phyloP scores from a whole-genome alignment of 768 basidiomycete species.

The Phylloporus rhodoxanthus region DNA sequence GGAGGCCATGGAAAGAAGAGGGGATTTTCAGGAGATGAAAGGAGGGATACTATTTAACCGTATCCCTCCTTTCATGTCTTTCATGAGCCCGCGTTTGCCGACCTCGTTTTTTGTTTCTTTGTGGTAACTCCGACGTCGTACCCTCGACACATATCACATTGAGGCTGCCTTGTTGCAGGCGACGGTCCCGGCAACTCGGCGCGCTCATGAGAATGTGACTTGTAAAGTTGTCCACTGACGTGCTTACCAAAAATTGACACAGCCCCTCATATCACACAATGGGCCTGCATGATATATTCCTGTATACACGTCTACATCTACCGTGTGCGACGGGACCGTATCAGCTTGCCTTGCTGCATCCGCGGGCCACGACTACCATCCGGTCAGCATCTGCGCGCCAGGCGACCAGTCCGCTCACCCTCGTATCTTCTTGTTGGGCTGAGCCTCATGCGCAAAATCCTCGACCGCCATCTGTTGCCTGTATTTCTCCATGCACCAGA shows the following conservation, averaged over 20 bases:
- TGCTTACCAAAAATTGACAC: conserved; percentile 17
- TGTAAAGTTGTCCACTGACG: conserved; percentile 20
- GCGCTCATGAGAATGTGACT: conserved; percentile 29
- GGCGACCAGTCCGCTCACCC: conserved; percentile 47
- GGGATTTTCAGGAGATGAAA: conserved; percentile 15
- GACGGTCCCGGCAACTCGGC: conserved; percentile 16
- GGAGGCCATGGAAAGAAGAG: conserved; percentile 23
- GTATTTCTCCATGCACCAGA: conserved; percentile 84
- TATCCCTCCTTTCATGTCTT: conserved; percentile 38
- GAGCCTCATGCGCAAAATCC: conserved; percentile 59
- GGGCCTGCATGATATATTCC: conserved; percentile 5
- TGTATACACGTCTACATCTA: conserved; percentile 12
- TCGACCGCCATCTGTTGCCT: conserved; percentile 48
- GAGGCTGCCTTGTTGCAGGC: conserved; percentile 32
- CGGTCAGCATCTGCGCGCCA: neutral
- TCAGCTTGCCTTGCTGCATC: conserved; percentile 68
- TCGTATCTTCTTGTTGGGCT: conserved; percentile 71
- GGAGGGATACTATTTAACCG: conserved; percentile 23
- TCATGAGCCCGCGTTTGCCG: conserved; percentile 34
- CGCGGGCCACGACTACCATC: conserved; percentile 61
- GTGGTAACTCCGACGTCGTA: conserved; percentile 33
- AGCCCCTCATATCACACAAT: conserved; percentile 16
- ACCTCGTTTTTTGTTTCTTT: conserved; percentile 38
- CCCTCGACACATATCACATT: conserved; percentile 33
- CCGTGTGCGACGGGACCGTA: conserved; percentile 54